phyloP scores from a whole-genome alignment of 2,329 filamentous ascomycete genomes.

The Penicillium carneum region DNA sequence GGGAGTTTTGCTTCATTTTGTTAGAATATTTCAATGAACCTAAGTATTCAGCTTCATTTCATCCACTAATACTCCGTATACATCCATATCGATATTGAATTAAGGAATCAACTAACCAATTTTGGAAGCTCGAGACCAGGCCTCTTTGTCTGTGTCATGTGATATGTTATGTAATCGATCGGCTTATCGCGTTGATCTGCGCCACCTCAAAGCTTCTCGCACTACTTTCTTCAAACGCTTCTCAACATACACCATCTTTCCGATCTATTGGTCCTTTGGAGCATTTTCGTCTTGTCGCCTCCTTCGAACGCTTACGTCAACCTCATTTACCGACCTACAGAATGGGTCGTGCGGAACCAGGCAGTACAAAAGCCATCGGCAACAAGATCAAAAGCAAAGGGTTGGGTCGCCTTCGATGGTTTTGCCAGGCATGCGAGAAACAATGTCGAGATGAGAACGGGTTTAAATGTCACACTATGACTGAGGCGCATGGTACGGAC shows the following conservation, averaged over 20 bases:
- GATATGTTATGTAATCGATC: not conserved
- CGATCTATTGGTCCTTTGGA: not conserved
- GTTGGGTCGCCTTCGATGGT: constrained; percentile 84
- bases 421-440: constrained; percentile 81
- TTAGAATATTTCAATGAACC: constrained; percentile 8
- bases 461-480: constrained; percentile 77
- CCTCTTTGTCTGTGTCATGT: not conserved
- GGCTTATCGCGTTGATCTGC: constrained; percentile 12
- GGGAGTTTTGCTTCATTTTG: constrained; percentile 34
- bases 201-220: constrained; percentile 2
- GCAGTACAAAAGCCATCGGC: constrained; percentile 85
- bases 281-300: not conserved
- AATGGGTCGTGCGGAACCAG: constrained; percentile 92
- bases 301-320: not conserved
- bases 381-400: constrained; percentile 83
- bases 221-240: not conserved
- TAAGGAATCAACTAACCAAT: constrained; percentile 1
- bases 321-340: constrained; percentile 43
- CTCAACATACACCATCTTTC: not conserved
- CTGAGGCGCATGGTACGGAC: constrained; percentile 3
- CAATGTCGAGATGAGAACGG: constrained; percentile 77
- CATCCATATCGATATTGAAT: not conserved
- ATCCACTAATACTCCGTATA: not conserved
- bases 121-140: not conserved
- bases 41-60: not conserved